A percentile compares a stretch with the other conserved stretches of the same genome.
These are phyloP conservation scores for Neurospora terricola DNA, from an alignment of 495 filamentous ascomycete genomes.

Conservation along the genomic window DNA sequence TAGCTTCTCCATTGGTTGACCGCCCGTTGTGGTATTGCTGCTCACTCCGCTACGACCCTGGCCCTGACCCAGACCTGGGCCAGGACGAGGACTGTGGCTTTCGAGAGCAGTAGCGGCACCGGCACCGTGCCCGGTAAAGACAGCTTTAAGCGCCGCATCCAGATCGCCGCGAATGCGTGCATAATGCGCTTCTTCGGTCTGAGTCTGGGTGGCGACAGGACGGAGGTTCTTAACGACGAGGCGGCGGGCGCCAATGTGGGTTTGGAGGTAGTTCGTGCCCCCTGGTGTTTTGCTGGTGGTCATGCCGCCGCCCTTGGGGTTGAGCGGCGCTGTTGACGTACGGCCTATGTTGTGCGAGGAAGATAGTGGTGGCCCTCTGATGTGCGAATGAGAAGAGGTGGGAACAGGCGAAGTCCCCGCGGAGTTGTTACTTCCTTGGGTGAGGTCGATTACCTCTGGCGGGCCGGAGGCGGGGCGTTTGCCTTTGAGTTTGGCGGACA, in stretches of 20 bases:
- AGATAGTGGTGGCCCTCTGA: background rate
- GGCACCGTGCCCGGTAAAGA: constrained; percentile 40
- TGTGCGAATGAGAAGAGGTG: background rate
- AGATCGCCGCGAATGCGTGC: constrained; percentile 60
- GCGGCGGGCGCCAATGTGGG: constrained; percentile 61
- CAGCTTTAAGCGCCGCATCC: constrained; percentile 56
- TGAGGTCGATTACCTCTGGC: constrained; percentile 28
- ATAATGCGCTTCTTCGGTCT: constrained; percentile 51
- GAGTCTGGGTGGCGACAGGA: constrained; percentile 38
- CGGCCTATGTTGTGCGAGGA: background rate
- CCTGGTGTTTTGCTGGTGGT: background rate
- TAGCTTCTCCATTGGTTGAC: constrained; percentile 67
- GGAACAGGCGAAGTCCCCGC: background rate
- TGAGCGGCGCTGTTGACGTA: background rate
- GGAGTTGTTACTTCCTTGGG: constrained; percentile 3
- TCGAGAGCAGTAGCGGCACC: background rate
- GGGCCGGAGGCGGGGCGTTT: constrained; percentile 20
- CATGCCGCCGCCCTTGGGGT: background rate
- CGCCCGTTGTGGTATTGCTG: background rate
- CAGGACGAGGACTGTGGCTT: background rate
- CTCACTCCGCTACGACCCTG: background rate
- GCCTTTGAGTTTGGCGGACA: constrained; percentile 27
- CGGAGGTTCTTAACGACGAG: constrained; percentile 82
- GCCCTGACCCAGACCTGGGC: background rate
- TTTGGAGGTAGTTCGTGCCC: constrained; percentile 33